Evolutionary conservation across 352 stramenopile genomes (phyloP), one percentile per base, ranked within the genome.

Genomic region (Pilasporangium apinafurcum): DNA sequence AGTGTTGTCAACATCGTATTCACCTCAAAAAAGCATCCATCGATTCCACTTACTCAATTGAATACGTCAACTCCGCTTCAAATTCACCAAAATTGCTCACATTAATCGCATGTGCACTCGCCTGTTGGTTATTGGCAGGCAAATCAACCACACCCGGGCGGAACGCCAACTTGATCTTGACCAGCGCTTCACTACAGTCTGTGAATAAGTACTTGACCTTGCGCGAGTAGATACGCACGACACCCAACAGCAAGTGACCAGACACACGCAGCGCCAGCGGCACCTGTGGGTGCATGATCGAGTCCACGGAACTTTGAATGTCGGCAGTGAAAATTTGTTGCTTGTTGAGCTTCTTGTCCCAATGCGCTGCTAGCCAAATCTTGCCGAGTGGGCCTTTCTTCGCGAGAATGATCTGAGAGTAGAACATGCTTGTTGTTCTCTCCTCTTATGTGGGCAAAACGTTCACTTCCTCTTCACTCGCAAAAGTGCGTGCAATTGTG

Each of bases 341-440:
- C 61, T 98, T 98, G 53, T 85, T 98, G 22, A 99, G 76, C 74
- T 99, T 99, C 78, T 99, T 99, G 77, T 99, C 97, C 90, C 92
- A 99, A 67, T 99, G 96, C 22, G 97, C 97, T 13, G 97, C 97
- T 22, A 99, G 81, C 93, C 97, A 99, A 43, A 99, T 97, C 70
- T 99, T 99, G 38, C 96, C 96, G 30, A 99, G 69, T 20, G 96
- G 96, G 1, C 96, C 97, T 62, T 99, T 99, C 81, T 99, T 99
- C 41, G 96, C 95, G 21, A 99, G 75, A 59, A 99, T 98, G 47
- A 98, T 95, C 91, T 98, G 93, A 34, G 95, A 98, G 79, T 99
- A 99, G 63, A 99, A 99, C 96, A 99, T 99, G 37, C 31, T 73
- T n/a, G n/a, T n/a, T n/a, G n/a, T n/a, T 52, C n/a, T 8, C 8